A percentile compares a stretch with the other conserved stretches of the same genome.
Conservation (phyloP, 306 rosid species). For the Rosa rugosa region DNA sequence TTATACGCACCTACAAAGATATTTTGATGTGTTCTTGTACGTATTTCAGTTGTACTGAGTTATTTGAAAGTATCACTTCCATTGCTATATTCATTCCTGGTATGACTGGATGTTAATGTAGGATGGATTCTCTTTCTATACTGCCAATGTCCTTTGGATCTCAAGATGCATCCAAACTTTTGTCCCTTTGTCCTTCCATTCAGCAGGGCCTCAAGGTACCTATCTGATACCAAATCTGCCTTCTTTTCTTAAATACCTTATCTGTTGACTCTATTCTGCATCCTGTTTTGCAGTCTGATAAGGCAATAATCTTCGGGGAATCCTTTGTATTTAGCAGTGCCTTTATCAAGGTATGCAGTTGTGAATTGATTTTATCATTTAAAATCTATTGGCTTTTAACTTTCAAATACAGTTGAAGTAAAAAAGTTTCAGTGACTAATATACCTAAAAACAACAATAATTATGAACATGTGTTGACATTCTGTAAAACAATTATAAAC, state of each 20-base stretch:
- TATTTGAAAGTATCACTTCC: conserved; percentile 5
- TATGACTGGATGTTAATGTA: conserved; percentile 38
- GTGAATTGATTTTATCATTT: background rate
- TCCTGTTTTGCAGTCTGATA: conserved; percentile 70
- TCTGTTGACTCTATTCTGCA: conserved; percentile 22
- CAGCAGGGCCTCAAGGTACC: conserved; percentile 82
- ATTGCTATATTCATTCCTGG: conserved; percentile 11
- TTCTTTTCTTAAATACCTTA: conserved; percentile 16
- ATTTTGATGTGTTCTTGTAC: background rate
- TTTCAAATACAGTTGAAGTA: background rate
- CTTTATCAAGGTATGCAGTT: conserved; percentile 66
- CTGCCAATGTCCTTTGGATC: conserved; percentile 85
- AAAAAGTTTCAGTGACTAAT: background rate
- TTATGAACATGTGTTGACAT: background rate
- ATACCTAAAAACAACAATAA: background rate
- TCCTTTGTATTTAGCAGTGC: conserved; percentile 69
- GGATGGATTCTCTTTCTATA: conserved; percentile 88
- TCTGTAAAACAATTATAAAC: background rate
- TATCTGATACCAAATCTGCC: conserved; percentile 23
- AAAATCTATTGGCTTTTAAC: background rate
- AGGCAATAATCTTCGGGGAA: conserved; percentile 79
- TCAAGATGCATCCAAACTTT: conserved; percentile 84
- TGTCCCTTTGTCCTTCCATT: conserved; percentile 80
- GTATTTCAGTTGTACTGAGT: conserved; percentile 3
- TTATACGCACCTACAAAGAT: background rate